A percentile compares a stretch with the other conserved stretches of the same genome.
Evolutionary conservation across 176 grass and related monocot species (phyloP).

Genomic region (Tillandsia fasciculata): DNA sequence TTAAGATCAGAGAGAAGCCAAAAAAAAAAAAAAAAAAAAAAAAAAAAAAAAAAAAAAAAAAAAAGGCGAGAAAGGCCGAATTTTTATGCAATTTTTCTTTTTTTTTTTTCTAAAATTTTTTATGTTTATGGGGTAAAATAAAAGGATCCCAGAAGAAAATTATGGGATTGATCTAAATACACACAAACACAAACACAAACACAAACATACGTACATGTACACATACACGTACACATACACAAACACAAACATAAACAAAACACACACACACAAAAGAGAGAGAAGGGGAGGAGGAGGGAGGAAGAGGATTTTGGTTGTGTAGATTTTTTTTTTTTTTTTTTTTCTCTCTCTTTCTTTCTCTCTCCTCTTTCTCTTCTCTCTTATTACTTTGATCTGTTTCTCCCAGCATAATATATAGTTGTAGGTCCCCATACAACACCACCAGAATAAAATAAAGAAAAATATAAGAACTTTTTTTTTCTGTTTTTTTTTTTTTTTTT

Average conservation of each 20-base stretch:
- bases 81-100: neutral
- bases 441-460: conserved; percentile 10
- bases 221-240: neutral
- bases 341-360: neutral
- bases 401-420: neutral
- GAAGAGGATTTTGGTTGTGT: neutral
- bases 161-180: neutral
- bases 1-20: neutral
- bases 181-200: too few species aligned
- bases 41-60: neutral
- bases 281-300: neutral
- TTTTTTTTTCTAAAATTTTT: neutral
- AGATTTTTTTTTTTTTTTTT: neutral
- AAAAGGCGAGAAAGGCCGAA: neutral
- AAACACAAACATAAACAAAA: neutral
- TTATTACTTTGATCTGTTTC: neutral
- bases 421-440: neutral
- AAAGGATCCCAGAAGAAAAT: neutral
- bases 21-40: neutral
- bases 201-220: too few species aligned
- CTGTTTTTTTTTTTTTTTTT: neutral
- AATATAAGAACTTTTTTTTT: conserved; percentile 11
- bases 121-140: too few species aligned
- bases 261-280: neutral
- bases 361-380: neutral